Base-by-base conservation (phyloP, 148 eudicot species). In the Cornus florida region DNA sequence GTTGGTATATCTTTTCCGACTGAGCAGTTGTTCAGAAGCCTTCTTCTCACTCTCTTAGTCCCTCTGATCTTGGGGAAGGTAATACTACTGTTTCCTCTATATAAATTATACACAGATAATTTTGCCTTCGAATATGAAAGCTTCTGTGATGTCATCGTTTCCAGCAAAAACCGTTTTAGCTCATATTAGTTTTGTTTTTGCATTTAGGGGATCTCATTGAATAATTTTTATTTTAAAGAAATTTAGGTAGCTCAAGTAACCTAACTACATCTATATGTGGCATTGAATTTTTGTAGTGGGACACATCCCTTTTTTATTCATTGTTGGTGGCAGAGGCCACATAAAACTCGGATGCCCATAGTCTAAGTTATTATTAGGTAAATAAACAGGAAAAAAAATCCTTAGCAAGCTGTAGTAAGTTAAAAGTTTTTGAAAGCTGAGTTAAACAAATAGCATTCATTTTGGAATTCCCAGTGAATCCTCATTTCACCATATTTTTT, bases 21-120 rank as follows among this genome's bases (percentile, higher is more conserved):
- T 22, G 82, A 86, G 84, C 86, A 88, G 81, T 86, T 95, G 81
- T 84, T 93, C 76, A 90, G 75, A 79, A 91, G 89, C 87, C 98
- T 95, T 76, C 83, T 93, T 79, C 82, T 88, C 70, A 89, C 91
- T 50, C 90, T 95, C 80, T 78, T 95, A 79, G 86, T 95, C 75
- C 98, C 98, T 57, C 86, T 93, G 70, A 85, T 95, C 75, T 50
- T 95, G 80, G 98, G 97, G 71, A 95, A 95, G 97, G 98, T 95
- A 88, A 46, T 32, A 43, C 31, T 53, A 35, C 69, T 67, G 10
- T 76, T 82, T 41, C 78, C 75, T 62, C 6, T 31, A 20, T 66
- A 23, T 56, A 48, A 39, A 75, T 48, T 6, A 10, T 73, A 16
- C 22, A 14, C 48, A 33, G 7, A 22, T 56, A 10, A 23, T 48